Conservation (phyloP, 495 filamentous ascomycete genomes). For the Glarea lozoyensis region DNA sequence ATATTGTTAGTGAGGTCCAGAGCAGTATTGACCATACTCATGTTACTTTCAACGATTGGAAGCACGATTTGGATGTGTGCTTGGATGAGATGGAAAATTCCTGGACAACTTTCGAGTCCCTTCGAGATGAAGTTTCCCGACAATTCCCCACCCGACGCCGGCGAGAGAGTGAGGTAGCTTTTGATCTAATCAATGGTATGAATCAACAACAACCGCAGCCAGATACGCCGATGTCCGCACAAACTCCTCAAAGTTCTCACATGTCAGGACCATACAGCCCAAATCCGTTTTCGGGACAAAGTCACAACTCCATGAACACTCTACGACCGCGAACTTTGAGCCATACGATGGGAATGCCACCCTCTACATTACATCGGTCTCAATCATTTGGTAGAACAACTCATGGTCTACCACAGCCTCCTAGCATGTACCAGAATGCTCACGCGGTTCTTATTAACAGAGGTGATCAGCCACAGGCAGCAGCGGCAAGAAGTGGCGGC, state of each 20-base stretch:
- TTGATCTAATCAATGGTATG: constrained; percentile 15
- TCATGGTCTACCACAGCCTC: constrained; percentile 6
- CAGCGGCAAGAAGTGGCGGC: too few relatives aligned
- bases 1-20: constrained; percentile 16
- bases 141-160: constrained; percentile 2
- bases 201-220: constrained; percentile 8
- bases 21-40: constrained; percentile 16
- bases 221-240: constrained; percentile 13
- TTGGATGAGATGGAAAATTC: constrained; percentile 16
- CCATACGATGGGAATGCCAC: neutral
- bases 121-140: constrained; percentile 12
- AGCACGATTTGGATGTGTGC: constrained; percentile 13
- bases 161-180: constrained; percentile 17
- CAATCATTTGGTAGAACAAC: constrained; percentile 11
- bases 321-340: neutral
- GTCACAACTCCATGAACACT: too few relatives aligned
- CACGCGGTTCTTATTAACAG: neutral
- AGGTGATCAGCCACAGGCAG: neutral
- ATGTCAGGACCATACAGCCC: constrained; percentile 6
- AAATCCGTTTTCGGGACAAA: constrained; percentile 1
- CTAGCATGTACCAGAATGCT: constrained; percentile 12
- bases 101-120: constrained; percentile 17
- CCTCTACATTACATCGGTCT: constrained; percentile 1
- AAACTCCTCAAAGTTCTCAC: constrained; percentile 15
- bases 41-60: constrained; percentile 18